phyloP scores from a whole-genome alignment of 2,329 filamentous ascomycete genomes.

The Neopestalotiopsis clavispora region DNA sequence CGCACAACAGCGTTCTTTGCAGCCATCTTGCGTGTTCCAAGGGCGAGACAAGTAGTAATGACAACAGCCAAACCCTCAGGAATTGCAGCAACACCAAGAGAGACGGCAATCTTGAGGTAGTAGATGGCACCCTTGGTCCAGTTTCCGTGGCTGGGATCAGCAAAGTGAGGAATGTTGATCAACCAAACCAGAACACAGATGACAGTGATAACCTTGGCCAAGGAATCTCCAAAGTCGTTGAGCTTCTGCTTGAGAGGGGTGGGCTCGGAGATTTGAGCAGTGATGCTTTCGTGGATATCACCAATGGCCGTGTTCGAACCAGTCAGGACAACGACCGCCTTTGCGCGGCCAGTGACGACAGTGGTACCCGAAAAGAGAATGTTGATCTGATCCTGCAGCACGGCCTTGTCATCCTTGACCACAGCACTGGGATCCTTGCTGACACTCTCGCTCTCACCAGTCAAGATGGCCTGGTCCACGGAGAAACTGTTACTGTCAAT shows the following conservation, averaged over 20 bases:
- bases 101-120: constrained; percentile 99
- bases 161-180: constrained; percentile 98
- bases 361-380: constrained; percentile 99
- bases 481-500: constrained; percentile 98
- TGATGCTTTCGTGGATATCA: constrained; percentile 98
- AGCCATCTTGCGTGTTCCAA: constrained; percentile 98
- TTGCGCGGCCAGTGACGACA: constrained; percentile 91
- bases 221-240: constrained; percentile 93
- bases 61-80: constrained; percentile 97
- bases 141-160: constrained; percentile 87
- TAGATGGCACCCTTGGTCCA: constrained; percentile 98
- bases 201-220: constrained; percentile 97
- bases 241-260: constrained; percentile 98
- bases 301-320: constrained; percentile 93
- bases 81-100: constrained; percentile 95
- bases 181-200: constrained; percentile 98
- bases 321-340: constrained; percentile 87
- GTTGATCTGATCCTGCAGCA: constrained; percentile 97
- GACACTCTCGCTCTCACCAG: constrained; percentile 96
- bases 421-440: constrained; percentile 74
- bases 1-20: constrained; percentile 97
- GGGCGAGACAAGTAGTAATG: constrained; percentile 96
- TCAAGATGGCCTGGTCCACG: constrained; percentile 95
- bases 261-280: constrained; percentile 95
- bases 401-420: constrained; percentile 79